phyloP scores from a whole-genome alignment of 805 yeast genomes.

The Torulaspora maleeae region DNA sequence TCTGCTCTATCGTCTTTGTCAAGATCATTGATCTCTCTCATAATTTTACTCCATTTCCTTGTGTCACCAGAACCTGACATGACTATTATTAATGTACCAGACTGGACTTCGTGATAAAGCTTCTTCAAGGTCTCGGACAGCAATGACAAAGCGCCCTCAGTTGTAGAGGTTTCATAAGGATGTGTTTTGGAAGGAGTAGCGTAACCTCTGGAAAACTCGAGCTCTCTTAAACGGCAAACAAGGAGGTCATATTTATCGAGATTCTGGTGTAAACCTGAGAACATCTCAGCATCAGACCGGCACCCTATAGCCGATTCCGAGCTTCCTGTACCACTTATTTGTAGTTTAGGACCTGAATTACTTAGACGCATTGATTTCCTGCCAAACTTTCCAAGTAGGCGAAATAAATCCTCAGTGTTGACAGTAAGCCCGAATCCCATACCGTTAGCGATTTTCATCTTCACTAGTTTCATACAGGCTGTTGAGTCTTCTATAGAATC shows the following conservation, averaged over 20 bases:
- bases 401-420: conserved; percentile 42
- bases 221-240: conserved; percentile 53
- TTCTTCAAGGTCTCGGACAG: conserved; percentile 44
- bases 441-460: conserved; percentile 66
- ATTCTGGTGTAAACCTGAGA: conserved; percentile 40
- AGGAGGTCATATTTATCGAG: conserved; percentile 44
- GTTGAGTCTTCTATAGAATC: conserved; percentile 81
- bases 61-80: conserved; percentile 63
- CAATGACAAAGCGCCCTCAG: conserved; percentile 17
- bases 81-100: conserved; percentile 54
- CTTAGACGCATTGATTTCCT: conserved; percentile 34
- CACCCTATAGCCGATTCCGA: conserved; percentile 38
- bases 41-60: conserved; percentile 39
- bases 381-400: conserved; percentile 34
- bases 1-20: conserved; percentile 40
- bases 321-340: not conserved
- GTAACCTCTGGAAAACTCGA: conserved; percentile 43
- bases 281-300: conserved; percentile 55
- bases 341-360: conserved; percentile 33
- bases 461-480: conserved; percentile 73
- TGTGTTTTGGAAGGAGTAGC: conserved; percentile 28
- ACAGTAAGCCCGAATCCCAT: conserved; percentile 53
- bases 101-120: conserved; percentile 52
- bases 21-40: conserved; percentile 40
- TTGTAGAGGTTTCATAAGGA: conserved; percentile 8